Percentiles rank a stretch among this genome's conserved stretches.
These are phyloP conservation scores for Penicillium brevicompactum DNA, from an alignment of 2,329 filamentous ascomycete species.

Conservation along the genomic window DNA sequence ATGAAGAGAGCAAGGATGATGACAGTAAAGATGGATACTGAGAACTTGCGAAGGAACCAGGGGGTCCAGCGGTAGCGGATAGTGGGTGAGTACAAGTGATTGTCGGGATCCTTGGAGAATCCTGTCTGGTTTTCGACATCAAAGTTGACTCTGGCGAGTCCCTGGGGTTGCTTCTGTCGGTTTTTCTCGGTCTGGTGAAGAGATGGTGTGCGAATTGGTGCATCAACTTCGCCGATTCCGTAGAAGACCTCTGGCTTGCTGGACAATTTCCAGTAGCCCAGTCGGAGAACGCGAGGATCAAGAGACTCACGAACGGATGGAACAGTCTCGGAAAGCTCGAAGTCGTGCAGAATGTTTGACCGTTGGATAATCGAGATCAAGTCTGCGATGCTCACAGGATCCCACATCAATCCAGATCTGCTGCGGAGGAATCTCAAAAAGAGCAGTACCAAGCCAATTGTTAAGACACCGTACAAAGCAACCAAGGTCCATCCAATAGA, in stretches of 20 bases:
- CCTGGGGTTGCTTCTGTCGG: conserved; percentile 34
- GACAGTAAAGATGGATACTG: conserved; percentile 67
- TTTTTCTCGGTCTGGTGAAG: conserved; percentile 33
- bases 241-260: conserved; percentile 73
- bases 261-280: conserved; percentile 84
- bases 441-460: conserved; percentile 60
- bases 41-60: conserved; percentile 70
- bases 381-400: conserved; percentile 79
- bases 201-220: conserved; percentile 50
- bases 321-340: conserved; percentile 68
- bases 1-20: conserved; percentile 63
- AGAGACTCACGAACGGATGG: conserved; percentile 48
- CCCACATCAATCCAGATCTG: conserved; percentile 80
- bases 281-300: conserved; percentile 63
- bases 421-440: conserved; percentile 66
- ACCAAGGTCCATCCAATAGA: conserved; percentile 78
- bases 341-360: conserved; percentile 76
- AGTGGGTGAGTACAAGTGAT: conserved; percentile 53
- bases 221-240: conserved; percentile 68
- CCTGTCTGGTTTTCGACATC: conserved; percentile 43
- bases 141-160: conserved; percentile 34
- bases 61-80: conserved; percentile 71
- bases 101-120: conserved; percentile 47
- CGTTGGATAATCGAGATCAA: conserved; percentile 75
- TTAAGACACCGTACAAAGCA: conserved; percentile 69